These are phyloP conservation scores for Xylaria palmicola DNA, from an alignment of 495 filamentous ascomycete genomes.

Conservation along the genomic window DNA sequence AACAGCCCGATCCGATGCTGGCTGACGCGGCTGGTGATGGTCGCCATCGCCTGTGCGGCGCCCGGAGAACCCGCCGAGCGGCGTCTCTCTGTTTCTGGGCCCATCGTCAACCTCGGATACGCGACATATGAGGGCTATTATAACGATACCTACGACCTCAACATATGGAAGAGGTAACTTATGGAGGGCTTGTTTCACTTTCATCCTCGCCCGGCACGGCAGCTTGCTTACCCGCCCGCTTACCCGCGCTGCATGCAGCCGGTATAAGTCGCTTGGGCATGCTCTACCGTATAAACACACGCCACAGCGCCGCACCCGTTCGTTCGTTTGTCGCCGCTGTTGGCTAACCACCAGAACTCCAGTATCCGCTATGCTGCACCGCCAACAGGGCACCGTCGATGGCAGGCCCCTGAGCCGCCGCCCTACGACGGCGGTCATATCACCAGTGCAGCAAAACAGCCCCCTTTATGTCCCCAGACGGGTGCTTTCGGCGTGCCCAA, in stretches of 20 bases:
- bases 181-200: not conserved
- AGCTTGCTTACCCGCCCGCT: not conserved
- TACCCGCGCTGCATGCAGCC: too few relatives aligned
- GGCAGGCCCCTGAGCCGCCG: constrained; percentile 33
- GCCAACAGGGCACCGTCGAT: constrained; percentile 31
- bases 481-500: constrained; percentile 24
- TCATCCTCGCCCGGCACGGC: not conserved
- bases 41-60: not conserved
- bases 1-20: not conserved
- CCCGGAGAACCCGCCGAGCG: not conserved
- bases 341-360: not conserved
- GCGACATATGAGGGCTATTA: constrained; percentile 40
- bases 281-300: too few relatives aligned
- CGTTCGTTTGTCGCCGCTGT: not conserved
- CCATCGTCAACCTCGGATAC: constrained; percentile 39
- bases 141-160: constrained; percentile 33
- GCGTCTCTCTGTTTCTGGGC: constrained; percentile 7
- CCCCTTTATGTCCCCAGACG: constrained; percentile 35
- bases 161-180: constrained; percentile 43
- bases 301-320: too few relatives aligned
- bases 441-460: constrained; percentile 27
- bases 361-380: constrained; percentile 38
- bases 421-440: constrained; percentile 10
- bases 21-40: not conserved
- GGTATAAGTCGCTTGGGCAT: not conserved